Conservation (phyloP, 1,284 basidiomycete species). For the Neolentinus lepideus region DNA sequence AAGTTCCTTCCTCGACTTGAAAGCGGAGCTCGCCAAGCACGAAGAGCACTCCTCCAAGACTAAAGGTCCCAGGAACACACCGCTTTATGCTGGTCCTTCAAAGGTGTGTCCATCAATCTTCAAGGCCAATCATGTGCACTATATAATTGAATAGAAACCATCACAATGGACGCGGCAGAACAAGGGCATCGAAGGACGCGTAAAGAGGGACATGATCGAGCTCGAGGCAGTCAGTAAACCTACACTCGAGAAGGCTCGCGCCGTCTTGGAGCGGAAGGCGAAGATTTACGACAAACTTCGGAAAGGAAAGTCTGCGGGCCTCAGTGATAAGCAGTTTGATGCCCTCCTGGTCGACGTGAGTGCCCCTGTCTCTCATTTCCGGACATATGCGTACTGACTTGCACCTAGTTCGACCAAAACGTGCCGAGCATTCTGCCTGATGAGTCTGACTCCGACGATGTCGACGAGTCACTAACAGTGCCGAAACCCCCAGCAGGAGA, state of each 20-base stretch:
- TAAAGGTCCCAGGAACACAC: conserved; percentile 48
- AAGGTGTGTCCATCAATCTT: conserved; percentile 30
- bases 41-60: conserved; percentile 54
- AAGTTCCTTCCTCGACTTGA: conserved; percentile 70
- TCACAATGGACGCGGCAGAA: conserved; percentile 68
- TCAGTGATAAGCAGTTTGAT: conserved; percentile 73
- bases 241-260: conserved; percentile 63
- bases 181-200: conserved; percentile 58
- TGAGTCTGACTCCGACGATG: conserved; percentile 66
- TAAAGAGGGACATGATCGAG: conserved; percentile 54
- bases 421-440: conserved; percentile 35
- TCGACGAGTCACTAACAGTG: conserved; percentile 62
- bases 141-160: conserved; percentile 42
- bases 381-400: not conserved
- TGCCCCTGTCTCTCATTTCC: conserved; percentile 6
- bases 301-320: conserved; percentile 75
- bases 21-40: conserved; percentile 62
- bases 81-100: conserved; percentile 5
- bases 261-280: conserved; percentile 73
- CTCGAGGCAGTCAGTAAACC: conserved; percentile 56
- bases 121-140: not conserved
- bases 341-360: conserved; percentile 80
- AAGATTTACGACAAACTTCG: conserved; percentile 76
- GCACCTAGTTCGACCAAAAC: conserved; percentile 66
- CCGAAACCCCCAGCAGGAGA: conserved; percentile 33